Evolutionary conservation across 371 early-diverging fungal genomes (phyloP), one percentile per base, ranked within the genome.

Genomic region (Apophysomyces ossiformis): DNA sequence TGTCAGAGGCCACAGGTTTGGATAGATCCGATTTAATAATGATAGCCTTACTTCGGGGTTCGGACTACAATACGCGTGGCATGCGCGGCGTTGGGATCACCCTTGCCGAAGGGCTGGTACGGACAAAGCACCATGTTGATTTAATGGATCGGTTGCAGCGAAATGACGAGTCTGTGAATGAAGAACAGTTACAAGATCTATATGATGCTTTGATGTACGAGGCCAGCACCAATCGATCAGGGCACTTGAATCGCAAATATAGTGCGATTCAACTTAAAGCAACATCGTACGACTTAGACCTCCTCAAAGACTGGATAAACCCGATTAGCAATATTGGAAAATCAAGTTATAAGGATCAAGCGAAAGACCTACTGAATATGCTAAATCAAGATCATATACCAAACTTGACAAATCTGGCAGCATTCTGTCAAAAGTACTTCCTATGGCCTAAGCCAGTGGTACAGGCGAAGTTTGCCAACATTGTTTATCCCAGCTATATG

Each of bases 1-100:
- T 81, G 5, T 26, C 47, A 9, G 66, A 76, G 0, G 9, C 26
- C 0, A 65, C 64, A 0, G 72, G 69, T 0, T 44, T 77, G 0
- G 79, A 78, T 64, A 69, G 77, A 7, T 73, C 76, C 37, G 82
- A 76, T 38, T n/a, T 82, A 39, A 77, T 82, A 2, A 44, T 82
- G n/a, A 75, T 82, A 4, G 82, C 71, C 7, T 54, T 82, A 5
- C 39, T 82, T 7, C 60, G 69, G 15, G 82, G 82, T 9, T 69
- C 65, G n/a, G 79, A 78, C 43, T 82, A 82, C 47, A 63, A 70
- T 36, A 47, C 72, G 2, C 44, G 64, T 11, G 82, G 82, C 2
- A 69, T 65, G 4, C 39, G 35, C 2, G 68, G 72, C 0, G 66
- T 82, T 2, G 82, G 82, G 5, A 74, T 74, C 7, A 37, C 63